Conservation (phyloP, 2,329 filamentous ascomycete species). For the Catunica adiposa region DNA sequence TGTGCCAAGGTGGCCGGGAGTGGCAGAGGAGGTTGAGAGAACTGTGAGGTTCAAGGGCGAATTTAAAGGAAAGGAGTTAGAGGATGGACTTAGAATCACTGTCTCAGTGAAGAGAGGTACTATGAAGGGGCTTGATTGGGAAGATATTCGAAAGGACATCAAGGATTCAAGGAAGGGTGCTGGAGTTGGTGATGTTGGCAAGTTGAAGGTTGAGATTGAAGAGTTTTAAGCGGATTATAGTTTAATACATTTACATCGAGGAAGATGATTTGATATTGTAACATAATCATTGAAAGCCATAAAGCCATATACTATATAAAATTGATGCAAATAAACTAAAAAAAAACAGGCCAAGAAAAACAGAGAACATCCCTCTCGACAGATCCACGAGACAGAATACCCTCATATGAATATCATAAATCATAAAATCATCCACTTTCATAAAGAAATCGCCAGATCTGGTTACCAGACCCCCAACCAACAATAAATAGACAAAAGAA, state of each 20-base stretch:
- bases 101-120: not conserved
- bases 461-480: not conserved
- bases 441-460: not conserved
- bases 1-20: slow-evolving; percentile 26
- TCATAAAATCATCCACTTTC: not conserved
- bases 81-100: no score
- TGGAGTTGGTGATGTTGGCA: not conserved
- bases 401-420: not conserved
- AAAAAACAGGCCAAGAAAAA: not conserved
- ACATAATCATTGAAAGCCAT: no score
- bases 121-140: not conserved
- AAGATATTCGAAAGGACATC: not conserved
- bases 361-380: not conserved
- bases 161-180: not conserved
- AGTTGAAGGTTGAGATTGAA: not conserved
- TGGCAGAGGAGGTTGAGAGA: slow-evolving; percentile 20
- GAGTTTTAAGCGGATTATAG: not conserved
- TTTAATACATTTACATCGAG: not conserved
- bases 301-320: no score
- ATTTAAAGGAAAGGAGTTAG: no score
- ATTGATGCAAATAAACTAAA: no score
- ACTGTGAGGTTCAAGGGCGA: no score
- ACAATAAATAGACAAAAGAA: not conserved
- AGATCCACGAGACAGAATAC: no score
- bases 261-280: no score